Evolutionary conservation across 257 asterid species (phyloP), one percentile per base, ranked within the genome.

Genomic region (Rauvolfia tetraphylla): DNA sequence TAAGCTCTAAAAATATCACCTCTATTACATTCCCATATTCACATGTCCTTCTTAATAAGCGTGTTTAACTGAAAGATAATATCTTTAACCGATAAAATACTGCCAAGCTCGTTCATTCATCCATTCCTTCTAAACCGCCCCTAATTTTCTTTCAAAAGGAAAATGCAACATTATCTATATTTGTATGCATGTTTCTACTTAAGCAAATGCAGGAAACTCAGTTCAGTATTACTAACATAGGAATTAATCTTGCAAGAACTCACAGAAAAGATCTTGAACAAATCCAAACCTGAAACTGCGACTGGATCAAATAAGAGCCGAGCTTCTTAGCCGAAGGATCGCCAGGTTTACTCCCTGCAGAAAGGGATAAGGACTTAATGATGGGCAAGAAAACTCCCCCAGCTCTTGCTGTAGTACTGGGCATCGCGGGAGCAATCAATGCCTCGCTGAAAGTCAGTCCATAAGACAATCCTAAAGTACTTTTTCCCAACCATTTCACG

Each of bases 401-500:
- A 8, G 98, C 98, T 82, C 98, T 90, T 3, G 98, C 98, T 3
- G 98, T 94, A 73, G 98, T 89, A 79, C 98, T 94, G 34, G 98
- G 98, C 98, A 94, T 94, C 31, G 97, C 98, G 78, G 96, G 98
- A 53, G 98, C 93, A 69, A 94, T 90, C 89, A 92, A 80, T 2
- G 97, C 96, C 91, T 94, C 98, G 66, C 97, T 90, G 83, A 94
- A 68, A 31, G 97, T 81, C 89, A 94, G 78, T 15, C 98, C 98
- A 82, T 94, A 94, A 0, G 97, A 90, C 90, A 94, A 82, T 9
- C 98, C 98, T 51, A 95, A 83, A 10, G 98, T 95, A 63, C 97
- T 94, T 80, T 91, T 94, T 73, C 98, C 98, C 73, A 94, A 68
- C 96, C 93, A 92, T 78, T 91, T 92, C 46, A 94, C 97, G 44